Evolutionary conservation across 1,284 basidiomycete species (phyloP).

Genomic region (Sporisorium sorghi): DNA sequence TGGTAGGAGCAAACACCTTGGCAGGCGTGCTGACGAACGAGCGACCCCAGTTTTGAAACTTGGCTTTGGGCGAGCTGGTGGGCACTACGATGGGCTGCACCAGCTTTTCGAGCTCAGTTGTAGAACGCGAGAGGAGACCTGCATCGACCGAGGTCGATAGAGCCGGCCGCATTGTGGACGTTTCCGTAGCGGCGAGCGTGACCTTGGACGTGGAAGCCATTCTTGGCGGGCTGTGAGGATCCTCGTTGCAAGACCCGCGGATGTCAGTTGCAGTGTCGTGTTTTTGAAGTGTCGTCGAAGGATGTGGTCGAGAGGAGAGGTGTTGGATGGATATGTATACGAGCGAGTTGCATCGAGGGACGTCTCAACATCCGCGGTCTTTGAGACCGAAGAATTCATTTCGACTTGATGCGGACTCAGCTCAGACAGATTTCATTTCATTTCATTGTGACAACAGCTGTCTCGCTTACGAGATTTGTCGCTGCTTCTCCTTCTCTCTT

Average conservation of each 20-base stretch:
- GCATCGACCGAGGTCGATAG: slow-evolving; percentile 20
- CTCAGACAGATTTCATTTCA: background rate
- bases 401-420: background rate
- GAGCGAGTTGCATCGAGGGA: background rate
- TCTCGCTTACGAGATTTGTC: slow-evolving; percentile 10
- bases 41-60: slow-evolving; percentile 73
- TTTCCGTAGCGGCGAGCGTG: slow-evolving; percentile 18
- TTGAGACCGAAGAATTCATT: background rate
- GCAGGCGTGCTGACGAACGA: slow-evolving; percentile 71
- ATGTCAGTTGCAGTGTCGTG: background rate
- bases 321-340: background rate
- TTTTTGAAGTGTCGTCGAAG: background rate
- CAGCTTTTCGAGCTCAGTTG: slow-evolving; percentile 34
- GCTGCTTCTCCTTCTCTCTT: background rate
- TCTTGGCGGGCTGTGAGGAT: background rate
- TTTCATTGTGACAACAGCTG: background rate
- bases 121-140: slow-evolving; percentile 23
- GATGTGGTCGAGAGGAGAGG: background rate
- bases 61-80: slow-evolving; percentile 39
- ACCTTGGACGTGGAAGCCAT: slow-evolving; percentile 44
- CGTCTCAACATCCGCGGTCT: background rate
- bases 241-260: background rate
- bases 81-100: slow-evolving; percentile 33
- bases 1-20: slow-evolving; percentile 80
- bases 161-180: slow-evolving; percentile 2